Evolutionary conservation across 2,329 filamentous ascomycete species (phyloP), one percentile per base, ranked within the genome.

Genomic region (Decorospora gaudefroyi): DNA sequence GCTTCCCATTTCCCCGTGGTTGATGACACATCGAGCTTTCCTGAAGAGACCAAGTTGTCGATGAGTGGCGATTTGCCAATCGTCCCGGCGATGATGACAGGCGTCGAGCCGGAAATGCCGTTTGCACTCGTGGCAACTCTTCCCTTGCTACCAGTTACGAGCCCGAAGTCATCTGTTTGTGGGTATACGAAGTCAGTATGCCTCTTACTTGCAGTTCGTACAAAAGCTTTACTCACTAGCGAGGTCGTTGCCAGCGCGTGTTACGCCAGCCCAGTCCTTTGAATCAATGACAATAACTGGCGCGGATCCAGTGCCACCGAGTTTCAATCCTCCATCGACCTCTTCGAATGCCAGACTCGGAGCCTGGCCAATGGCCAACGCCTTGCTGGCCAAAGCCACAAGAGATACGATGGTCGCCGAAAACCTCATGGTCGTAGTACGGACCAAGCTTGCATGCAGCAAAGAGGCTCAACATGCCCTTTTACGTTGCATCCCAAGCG

Each of bases 131-230:
- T 54, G 6, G 34, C 43, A 8, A 56, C 46, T 34, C 51, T 81
- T 43, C 82, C 78, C 61, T 85, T 85, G 3, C 69, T 77, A 8
- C 84, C 83, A 1, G 82, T 85, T 2, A 87, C 82, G 9, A 81
- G 78, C 4, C 83, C 83, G 69, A 88, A 85, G 64, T 88, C 85
- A 3, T 72, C n/a, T n/a, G n/a, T n/a, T n/a, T n/a, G n/a, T n/a
- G n/a, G n/a, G n/a, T n/a, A n/a, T n/a, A n/a, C n/a, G n/a, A n/a
- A n/a, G n/a, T n/a, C n/a, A n/a, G n/a, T n/a, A n/a, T n/a, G n/a
- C n/a, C n/a, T n/a, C n/a, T n/a, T n/a, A n/a, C n/a, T n/a, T n/a
- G n/a, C n/a, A n/a, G n/a, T n/a, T n/a, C n/a, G n/a, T n/a, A n/a
- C n/a, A n/a, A n/a, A n/a, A n/a, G n/a, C n/a, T n/a, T n/a, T n/a